Conservation (phyloP, 139 green algal species). For the Coelastrella sp. region DNA sequence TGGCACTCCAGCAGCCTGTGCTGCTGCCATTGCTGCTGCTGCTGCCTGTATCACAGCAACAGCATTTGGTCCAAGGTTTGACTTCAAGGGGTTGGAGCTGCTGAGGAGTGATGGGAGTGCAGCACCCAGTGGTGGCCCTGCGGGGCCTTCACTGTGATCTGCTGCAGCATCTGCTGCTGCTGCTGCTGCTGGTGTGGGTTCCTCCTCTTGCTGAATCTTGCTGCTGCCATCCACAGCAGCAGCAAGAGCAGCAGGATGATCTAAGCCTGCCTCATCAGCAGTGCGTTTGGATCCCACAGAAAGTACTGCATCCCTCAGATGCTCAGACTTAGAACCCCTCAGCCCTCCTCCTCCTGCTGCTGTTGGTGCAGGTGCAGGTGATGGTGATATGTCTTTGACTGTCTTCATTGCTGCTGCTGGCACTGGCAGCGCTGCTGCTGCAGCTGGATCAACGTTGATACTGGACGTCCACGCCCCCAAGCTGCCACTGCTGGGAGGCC, state of each 20-base stretch:
- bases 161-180: not conserved
- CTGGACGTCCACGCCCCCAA: no score
- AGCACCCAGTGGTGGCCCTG: not conserved
- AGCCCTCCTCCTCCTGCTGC: not conserved
- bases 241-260: not conserved
- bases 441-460: not conserved
- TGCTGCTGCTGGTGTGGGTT: not conserved
- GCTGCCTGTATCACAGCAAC: not conserved
- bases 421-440: not conserved
- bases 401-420: not conserved
- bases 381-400: not conserved
- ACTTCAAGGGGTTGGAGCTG: not conserved
- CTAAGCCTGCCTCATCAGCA: not conserved
- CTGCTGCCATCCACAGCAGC: not conserved
- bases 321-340: not conserved
- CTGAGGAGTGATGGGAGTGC: not conserved
- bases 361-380: not conserved
- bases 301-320: not conserved
- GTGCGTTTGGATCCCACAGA: not conserved
- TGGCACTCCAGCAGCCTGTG: not conserved
- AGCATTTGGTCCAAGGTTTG: not conserved
- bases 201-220: not conserved
- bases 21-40: not conserved
- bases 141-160: not conserved
- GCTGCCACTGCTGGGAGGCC: not conserved